phyloP scores from a whole-genome alignment of 495 filamentous ascomycete species.

The Aspergillus diversus region DNA sequence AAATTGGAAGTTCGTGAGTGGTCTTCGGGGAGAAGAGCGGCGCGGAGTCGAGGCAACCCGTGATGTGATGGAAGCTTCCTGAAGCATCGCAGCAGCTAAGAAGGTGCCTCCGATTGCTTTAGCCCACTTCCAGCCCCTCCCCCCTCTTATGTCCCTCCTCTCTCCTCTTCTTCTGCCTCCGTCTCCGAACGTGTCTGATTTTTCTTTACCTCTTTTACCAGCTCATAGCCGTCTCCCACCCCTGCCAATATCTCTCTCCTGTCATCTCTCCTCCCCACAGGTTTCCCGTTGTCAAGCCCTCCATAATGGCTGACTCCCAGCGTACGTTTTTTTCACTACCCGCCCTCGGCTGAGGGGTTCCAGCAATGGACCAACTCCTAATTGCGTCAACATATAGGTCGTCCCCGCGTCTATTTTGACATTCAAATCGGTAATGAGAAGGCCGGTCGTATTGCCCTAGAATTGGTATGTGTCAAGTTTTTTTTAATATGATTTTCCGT shows the following conservation, averaged over 20 bases:
- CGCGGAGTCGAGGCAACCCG: slow-evolving; percentile 11
- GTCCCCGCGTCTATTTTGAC: slow-evolving; percentile 86
- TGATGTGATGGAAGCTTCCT: slow-evolving; percentile 50
- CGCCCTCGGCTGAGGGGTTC: slow-evolving; percentile 35
- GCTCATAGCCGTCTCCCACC: too few relatives aligned
- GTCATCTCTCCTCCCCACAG: slow-evolving; percentile 13
- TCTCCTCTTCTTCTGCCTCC: slow-evolving; percentile 17
- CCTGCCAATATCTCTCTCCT: too few relatives aligned
- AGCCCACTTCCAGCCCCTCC: slow-evolving; percentile 20
- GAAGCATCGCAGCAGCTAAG: slow-evolving; percentile 34
- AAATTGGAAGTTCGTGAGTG: neutral
- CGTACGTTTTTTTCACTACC: slow-evolving; percentile 31
- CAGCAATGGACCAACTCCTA: slow-evolving; percentile 5
- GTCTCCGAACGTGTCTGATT: slow-evolving; percentile 1
- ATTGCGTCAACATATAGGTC: slow-evolving; percentile 40
- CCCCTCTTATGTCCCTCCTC: slow-evolving; percentile 14
- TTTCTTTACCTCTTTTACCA: slow-evolving; percentile 2
- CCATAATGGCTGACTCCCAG: slow-evolving; percentile 42
- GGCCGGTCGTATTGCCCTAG: slow-evolving; percentile 76
- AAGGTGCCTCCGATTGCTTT: slow-evolving; percentile 4
- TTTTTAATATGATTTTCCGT: neutral
- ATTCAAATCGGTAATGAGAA: slow-evolving; percentile 74
- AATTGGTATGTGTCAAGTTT: slow-evolving; percentile 60
- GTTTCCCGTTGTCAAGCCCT: slow-evolving; percentile 12
- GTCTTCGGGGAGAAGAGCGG: neutral